Percentiles rank a stretch among this genome's conserved stretches.
Evolutionary conservation across 2,329 filamentous ascomycete species (phyloP).

Genomic region (Parasarocladium wereldwijsianum): DNA sequence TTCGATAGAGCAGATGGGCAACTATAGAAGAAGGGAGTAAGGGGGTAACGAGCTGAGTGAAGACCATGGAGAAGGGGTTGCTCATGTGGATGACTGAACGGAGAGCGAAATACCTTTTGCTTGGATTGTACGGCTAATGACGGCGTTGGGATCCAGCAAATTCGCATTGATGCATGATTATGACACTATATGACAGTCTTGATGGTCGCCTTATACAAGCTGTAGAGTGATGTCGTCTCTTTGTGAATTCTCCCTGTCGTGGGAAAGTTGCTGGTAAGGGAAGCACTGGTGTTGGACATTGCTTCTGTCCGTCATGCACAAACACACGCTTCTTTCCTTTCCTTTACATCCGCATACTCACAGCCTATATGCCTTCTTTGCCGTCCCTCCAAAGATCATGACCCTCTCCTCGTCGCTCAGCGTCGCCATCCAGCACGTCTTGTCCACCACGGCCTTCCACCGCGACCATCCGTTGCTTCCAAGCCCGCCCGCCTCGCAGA

Average conservation of each 20-base stretch:
- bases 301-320: too few relatives aligned
- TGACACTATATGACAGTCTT: too few relatives aligned
- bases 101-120: too few relatives aligned
- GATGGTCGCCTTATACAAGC: too few relatives aligned
- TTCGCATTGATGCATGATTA: too few relatives aligned
- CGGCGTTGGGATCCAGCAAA: too few relatives aligned
- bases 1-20: conserved; percentile 80
- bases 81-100: too few relatives aligned
- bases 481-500: conserved; percentile 49
- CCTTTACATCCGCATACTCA: conserved; percentile 7
- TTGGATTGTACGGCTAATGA: too few relatives aligned
- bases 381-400: conserved; percentile 60
- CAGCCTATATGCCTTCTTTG: conserved; percentile 53
- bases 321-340: neutral
- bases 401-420: conserved; percentile 46
- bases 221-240: too few relatives aligned
- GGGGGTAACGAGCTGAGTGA: conserved; percentile 9
- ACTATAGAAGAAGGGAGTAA: conserved; percentile 31
- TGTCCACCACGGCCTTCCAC: conserved; percentile 60
- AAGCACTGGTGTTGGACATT: too few relatives aligned
- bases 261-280: too few relatives aligned
- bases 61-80: neutral
- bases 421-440: conserved; percentile 47
- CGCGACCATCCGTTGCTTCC: conserved; percentile 52
- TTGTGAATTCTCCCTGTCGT: too few relatives aligned